Evolutionary conservation across 2,329 filamentous ascomycete genomes (phyloP), one percentile per base, ranked within the genome.

Genomic region (Aspergillus tamarii): DNA sequence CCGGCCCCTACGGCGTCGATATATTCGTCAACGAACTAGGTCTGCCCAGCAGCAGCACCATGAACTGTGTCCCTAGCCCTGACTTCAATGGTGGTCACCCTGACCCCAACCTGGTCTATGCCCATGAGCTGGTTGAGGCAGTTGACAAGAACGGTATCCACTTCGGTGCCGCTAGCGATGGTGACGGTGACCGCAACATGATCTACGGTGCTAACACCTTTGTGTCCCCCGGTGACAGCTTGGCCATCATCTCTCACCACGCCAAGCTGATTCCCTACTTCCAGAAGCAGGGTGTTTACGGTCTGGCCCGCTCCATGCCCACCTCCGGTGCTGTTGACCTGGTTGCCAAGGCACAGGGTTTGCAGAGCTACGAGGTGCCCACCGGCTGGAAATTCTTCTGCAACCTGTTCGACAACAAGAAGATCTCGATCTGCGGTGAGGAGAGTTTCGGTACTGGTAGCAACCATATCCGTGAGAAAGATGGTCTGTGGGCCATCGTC

Each of bases 321-420:
- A 99, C 95, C 7, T 96, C 93, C 14, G 93, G 93, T 48, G 95
- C 95, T 26, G 92, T 99, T 59, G 95, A 99, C 78, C 89, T 96
- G 19, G 95, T 99, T 46, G 95, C 95, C 71, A 92, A 97, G 87
- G 93, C 93, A 74, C 94, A 97, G 83, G 91, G 91, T 41, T 87
- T 99, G 48, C 84, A 92, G 82, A 91, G 88, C 82, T 99, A 99
- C 82, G 95, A 99, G 82, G 95, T 99, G 1, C 95, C 95, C 43
- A 99, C 95, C 0, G 95, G 95, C 74, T 99, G 95, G 95, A 97
- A 97, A 82, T 97, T 97, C 86, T 97, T 97, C 89, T 97, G 94
- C 77, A 93, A 93, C 73, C 87, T 97, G 63, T 97, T 97, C 74
- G 94, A 97, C 76, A 91, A 92, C 69, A 85, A 96, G 82, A 97